Conservation (phyloP, 1,284 basidiomycete genomes). For the Athelia psychrophila region DNA sequence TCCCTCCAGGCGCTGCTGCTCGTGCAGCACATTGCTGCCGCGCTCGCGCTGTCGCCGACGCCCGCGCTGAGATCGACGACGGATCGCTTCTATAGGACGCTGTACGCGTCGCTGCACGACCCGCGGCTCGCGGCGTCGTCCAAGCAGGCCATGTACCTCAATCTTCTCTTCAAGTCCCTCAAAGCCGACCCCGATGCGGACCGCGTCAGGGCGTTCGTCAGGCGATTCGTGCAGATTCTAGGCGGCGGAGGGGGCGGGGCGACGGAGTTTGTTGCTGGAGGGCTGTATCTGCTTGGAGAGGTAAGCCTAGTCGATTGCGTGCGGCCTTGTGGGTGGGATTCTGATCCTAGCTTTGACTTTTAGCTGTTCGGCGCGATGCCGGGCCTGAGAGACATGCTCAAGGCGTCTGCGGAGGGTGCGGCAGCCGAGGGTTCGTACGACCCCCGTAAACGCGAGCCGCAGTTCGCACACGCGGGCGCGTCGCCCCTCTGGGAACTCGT, state of each 20-base stretch:
- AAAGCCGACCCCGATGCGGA: constrained; percentile 72
- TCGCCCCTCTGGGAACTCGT: constrained; percentile 92
- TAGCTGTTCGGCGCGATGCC: constrained; percentile 79
- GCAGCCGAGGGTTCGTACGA: constrained; percentile 63
- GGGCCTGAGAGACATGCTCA: constrained; percentile 68
- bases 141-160: constrained; percentile 98
- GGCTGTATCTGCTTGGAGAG: constrained; percentile 74
- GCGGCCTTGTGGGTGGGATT: too few species aligned
- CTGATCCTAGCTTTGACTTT: constrained; percentile 1
- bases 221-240: constrained; percentile 86
- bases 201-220: constrained; percentile 82
- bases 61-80: constrained; percentile 53
- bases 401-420: constrained; percentile 31
- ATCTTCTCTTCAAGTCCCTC: constrained; percentile 90
- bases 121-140: constrained; percentile 78
- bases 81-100: constrained; percentile 87
- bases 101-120: constrained; percentile 91
- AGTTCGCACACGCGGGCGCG: constrained; percentile 80
- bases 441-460: constrained; percentile 88
- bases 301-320: constrained; percentile 34
- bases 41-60: constrained; percentile 36
- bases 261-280: constrained; percentile 89
- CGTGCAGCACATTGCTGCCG: constrained; percentile 80
- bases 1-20: constrained; percentile 92
- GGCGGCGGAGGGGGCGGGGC: constrained; percentile 67